A percentile compares a stretch with the other conserved stretches of the same genome.
Evolutionary conservation across 345 rosid genomes (phyloP).

Genomic region (Rhodamnia rubescens): DNA sequence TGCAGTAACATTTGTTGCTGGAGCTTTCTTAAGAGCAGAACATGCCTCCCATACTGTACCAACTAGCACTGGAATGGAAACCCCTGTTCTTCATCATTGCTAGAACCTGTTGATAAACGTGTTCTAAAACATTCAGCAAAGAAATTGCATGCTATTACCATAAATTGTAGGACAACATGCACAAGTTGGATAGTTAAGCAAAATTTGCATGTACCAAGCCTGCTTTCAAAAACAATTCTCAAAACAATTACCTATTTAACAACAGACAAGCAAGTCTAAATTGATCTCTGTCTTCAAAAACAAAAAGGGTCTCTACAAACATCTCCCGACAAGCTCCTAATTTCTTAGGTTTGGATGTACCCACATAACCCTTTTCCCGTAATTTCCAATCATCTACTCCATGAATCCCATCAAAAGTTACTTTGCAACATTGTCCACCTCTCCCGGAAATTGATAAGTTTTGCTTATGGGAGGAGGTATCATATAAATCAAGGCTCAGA

Average conservation of each 20-base stretch:
- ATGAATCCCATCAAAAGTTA: neutral
- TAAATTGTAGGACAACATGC: neutral
- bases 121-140: neutral
- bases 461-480: neutral
- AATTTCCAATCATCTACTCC: neutral
- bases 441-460: neutral
- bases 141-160: neutral
- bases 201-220: neutral
- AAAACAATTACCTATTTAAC: neutral
- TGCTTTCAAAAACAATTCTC: neutral
- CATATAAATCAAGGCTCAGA: neutral
- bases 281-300: neutral
- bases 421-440: neutral
- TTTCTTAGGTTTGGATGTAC: neutral
- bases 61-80: slow-evolving; percentile 42
- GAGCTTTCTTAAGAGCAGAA: slow-evolving; percentile 66
- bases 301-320: neutral
- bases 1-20: slow-evolving; percentile 61
- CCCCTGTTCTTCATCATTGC: slow-evolving; percentile 24
- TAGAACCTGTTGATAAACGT: slow-evolving; percentile 31
- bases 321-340: neutral
- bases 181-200: neutral
- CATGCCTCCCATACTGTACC: slow-evolving; percentile 94
- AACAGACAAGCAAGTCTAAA: neutral
- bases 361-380: neutral